Conservation (phyloP, 108 stramenopile species). For the Schizochytrium sp. region DNA sequence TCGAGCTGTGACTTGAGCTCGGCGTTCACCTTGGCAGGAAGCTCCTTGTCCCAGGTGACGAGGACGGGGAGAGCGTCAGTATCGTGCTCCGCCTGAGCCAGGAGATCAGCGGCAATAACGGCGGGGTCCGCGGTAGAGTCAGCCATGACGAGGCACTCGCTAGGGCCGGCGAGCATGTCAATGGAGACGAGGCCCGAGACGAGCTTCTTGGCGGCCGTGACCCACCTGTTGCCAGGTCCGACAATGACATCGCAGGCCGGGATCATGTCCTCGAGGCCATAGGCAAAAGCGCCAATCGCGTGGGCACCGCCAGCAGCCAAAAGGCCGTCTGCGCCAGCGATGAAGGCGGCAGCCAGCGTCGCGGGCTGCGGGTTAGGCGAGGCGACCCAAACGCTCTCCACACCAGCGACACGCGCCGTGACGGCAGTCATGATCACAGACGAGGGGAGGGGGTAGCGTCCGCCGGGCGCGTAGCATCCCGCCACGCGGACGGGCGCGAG, state of each 20-base stretch:
- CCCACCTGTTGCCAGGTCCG: conserved; percentile 98
- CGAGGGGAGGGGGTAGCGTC: conserved; percentile 91
- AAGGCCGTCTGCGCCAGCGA: conserved; percentile 76
- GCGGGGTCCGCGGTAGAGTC: conserved; percentile 77
- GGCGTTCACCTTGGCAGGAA: conserved; percentile 66
- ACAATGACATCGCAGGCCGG: conserved; percentile 88
- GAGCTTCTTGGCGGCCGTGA: conserved; percentile 90
- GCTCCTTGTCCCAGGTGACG: conserved; percentile 47
- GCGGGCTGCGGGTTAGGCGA: conserved; percentile 78
- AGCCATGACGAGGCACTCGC: conserved; percentile 91
- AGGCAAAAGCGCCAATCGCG: conserved; percentile 86
- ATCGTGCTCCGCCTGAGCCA: conserved; percentile 98
- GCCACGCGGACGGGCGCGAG: conserved; percentile 83
- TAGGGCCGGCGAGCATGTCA: conserved; percentile 98
- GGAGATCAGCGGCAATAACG: conserved; percentile 91
- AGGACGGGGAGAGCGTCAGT: conserved; percentile 90
- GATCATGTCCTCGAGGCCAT: conserved; percentile 59
- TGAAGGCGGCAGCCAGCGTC: conserved; percentile 81
- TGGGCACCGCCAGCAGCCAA: conserved; percentile 88
- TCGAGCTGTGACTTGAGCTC: conserved; percentile 60
- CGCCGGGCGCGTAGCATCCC: conserved; percentile 98
- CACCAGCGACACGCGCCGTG: conserved; percentile 90
- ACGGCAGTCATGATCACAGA: conserved; percentile 95
- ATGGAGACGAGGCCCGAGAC: conserved; percentile 75
- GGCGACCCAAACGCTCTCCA: conserved; percentile 74